These are phyloP conservation scores for Chlorella sp. DNA, from an alignment of 139 green algal genomes.

Conservation along the genomic window DNA sequence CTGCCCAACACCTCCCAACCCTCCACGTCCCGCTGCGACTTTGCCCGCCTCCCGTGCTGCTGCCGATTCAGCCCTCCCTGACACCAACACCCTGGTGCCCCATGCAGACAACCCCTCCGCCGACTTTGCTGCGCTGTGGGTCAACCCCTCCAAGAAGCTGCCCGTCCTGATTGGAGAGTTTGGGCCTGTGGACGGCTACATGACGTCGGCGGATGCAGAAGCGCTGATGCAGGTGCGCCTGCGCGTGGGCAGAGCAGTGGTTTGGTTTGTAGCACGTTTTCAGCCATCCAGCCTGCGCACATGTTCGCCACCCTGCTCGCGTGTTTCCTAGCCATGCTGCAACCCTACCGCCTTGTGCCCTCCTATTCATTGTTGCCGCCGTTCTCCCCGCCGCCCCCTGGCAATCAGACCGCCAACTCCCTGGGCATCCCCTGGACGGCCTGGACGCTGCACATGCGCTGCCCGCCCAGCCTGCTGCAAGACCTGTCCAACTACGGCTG, in stretches of 20 bases:
- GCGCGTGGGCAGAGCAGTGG: too few relatives aligned
- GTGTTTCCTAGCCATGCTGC: too few relatives aligned
- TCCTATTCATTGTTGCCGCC: too few relatives aligned
- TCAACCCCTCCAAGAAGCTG: slow-evolving; percentile 6
- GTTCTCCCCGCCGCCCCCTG: too few relatives aligned
- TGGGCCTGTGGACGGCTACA: background rate
- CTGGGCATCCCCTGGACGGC: slow-evolving; percentile 1
- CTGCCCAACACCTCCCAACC: too few relatives aligned
- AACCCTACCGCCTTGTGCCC: too few relatives aligned
- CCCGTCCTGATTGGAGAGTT: slow-evolving; percentile 13
- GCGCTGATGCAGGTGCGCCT: background rate
- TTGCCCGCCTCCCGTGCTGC: too few relatives aligned
- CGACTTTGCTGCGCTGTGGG: background rate
- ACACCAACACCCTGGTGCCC: background rate
- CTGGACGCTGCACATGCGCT: slow-evolving; percentile 21
- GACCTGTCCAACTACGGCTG: slow-evolving; percentile 7
- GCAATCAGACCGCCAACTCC: background rate
- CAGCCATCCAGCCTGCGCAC: too few relatives aligned
- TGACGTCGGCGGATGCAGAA: slow-evolving; percentile 1
- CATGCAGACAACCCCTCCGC: background rate
- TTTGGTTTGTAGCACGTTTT: too few relatives aligned
- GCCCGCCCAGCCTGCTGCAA: slow-evolving; percentile 3
- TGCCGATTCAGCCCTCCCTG: too few relatives aligned
- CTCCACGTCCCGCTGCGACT: too few relatives aligned
- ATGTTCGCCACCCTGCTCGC: too few relatives aligned